phyloP scores from a whole-genome alignment of 108 stramenopile genomes.

The Cyclotella baltica region DNA sequence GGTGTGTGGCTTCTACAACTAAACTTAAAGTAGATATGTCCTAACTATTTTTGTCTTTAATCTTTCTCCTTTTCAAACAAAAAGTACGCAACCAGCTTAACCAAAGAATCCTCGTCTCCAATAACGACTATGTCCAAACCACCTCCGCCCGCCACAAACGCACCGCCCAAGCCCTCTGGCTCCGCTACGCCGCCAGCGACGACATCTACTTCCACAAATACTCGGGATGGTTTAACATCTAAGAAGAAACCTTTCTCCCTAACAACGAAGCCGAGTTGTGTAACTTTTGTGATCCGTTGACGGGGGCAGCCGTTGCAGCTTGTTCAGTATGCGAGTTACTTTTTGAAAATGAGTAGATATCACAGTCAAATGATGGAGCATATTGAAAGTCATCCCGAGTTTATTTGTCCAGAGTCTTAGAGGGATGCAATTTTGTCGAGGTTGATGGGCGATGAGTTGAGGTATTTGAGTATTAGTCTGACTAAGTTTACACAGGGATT shows the following conservation, averaged over 20 bases:
- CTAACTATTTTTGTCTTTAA: not conserved
- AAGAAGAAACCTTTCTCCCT: slow-evolving; percentile 97
- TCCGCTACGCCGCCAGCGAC: slow-evolving; percentile 76
- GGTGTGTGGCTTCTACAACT: slow-evolving; percentile 56
- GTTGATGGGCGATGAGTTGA: slow-evolving; percentile 80
- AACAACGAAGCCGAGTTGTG: slow-evolving; percentile 91
- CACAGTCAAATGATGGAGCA: slow-evolving; percentile 84
- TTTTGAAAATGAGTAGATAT: slow-evolving; percentile 97
- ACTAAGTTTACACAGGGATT: slow-evolving; percentile 98
- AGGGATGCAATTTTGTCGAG: slow-evolving; percentile 84
- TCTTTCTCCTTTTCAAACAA: not conserved
- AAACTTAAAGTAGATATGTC: not conserved
- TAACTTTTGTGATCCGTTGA: slow-evolving; percentile 89
- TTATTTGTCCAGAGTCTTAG: slow-evolving; percentile 93
- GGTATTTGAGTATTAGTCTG: slow-evolving; percentile 94
- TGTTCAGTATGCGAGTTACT: slow-evolving; percentile 97
- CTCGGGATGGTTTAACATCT: slow-evolving; percentile 98
- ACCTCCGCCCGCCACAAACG: slow-evolving; percentile 92
- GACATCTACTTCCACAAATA: slow-evolving; percentile 95
- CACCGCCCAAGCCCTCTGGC: slow-evolving; percentile 91
- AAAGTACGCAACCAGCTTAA: slow-evolving; percentile 93
- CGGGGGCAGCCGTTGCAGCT: slow-evolving; percentile 92
- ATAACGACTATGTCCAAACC: slow-evolving; percentile 97
- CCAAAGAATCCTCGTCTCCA: slow-evolving; percentile 88
- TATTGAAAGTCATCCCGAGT: slow-evolving; percentile 89